Evolutionary conservation across 2,329 filamentous ascomycete genomes (phyloP).

Genomic region (Penicillium sclerotiorum): DNA sequence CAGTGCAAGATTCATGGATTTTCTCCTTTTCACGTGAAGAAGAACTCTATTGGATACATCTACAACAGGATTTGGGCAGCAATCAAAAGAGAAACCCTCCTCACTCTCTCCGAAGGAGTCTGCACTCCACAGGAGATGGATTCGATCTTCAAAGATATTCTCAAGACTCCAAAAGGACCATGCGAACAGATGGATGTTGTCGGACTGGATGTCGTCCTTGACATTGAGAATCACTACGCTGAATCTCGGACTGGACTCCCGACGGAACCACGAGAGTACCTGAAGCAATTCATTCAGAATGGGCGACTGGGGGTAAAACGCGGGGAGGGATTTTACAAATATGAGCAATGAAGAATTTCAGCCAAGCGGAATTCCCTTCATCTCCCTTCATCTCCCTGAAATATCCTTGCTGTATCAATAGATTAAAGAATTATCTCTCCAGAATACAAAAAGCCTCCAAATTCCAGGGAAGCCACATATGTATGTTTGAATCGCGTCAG

Average conservation of each 20-base stretch:
- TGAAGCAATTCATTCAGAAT: constrained; percentile 33
- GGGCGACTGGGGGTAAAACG: constrained; percentile 39
- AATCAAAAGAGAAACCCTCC: constrained; percentile 46
- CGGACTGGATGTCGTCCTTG: constrained; percentile 43
- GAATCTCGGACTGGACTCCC: constrained; percentile 33
- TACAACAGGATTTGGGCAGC: constrained; percentile 49
- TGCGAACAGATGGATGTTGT: constrained; percentile 47
- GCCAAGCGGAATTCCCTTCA: too few relatives aligned
- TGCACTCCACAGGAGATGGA: constrained; percentile 41
- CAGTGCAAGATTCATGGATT: constrained; percentile 38
- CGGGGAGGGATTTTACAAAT: constrained; percentile 38
- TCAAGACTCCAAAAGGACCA: constrained; percentile 39
- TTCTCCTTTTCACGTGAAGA: constrained; percentile 40
- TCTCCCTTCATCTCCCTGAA: too few relatives aligned
- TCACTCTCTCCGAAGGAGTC: constrained; percentile 39
- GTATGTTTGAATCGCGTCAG: too few relatives aligned
- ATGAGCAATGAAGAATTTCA: too few relatives aligned
- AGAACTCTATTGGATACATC: constrained; percentile 43
- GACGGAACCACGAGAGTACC: constrained; percentile 33
- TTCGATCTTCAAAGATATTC: constrained; percentile 39
- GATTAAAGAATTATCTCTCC: too few relatives aligned
- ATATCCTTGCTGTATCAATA: too few relatives aligned
- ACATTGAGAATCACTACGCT: constrained; percentile 46
- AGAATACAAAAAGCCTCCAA: too few relatives aligned
- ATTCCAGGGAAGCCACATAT: too few relatives aligned